A percentile compares a stretch with the other conserved stretches of the same genome.
phyloP scores from a whole-genome alignment of 1,139 yeast genomes.

The Debaryomyces robertsiae region DNA sequence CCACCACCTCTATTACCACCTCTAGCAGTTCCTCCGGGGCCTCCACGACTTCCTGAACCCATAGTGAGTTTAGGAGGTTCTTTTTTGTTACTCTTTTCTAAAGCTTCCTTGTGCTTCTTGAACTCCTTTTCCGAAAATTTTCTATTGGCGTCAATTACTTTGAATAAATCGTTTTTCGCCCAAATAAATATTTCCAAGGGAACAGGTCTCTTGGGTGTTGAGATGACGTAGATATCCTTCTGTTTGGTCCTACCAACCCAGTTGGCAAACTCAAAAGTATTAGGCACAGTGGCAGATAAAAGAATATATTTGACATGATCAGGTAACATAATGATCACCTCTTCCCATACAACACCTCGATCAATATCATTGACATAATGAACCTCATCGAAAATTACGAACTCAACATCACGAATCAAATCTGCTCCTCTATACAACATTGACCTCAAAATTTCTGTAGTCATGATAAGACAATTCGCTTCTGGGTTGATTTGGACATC shows the following conservation, averaged over 20 bases:
- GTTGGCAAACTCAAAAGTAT: constrained; percentile 95
- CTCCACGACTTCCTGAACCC: constrained; percentile 49
- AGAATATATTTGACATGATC: constrained; percentile 90
- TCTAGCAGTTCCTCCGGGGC: constrained; percentile 48
- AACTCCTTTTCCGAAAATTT: constrained; percentile 68
- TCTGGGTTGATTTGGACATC: constrained; percentile 98
- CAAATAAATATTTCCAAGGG: constrained; percentile 86
- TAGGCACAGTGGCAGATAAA: constrained; percentile 95
- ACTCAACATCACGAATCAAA: constrained; percentile 92
- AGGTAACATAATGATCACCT: constrained; percentile 93
- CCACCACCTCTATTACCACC: constrained; percentile 40
- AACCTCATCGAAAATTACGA: constrained; percentile 96
- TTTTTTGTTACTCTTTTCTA: constrained; percentile 41
- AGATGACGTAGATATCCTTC: constrained; percentile 91
- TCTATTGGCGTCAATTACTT: constrained; percentile 74
- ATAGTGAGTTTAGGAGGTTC: constrained; percentile 40
- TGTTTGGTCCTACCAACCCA: constrained; percentile 98
- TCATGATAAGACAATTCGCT: constrained; percentile 95
- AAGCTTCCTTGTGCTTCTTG: constrained; percentile 57
- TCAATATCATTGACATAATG: constrained; percentile 96
- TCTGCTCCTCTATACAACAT: constrained; percentile 98
- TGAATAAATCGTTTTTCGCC: constrained; percentile 67
- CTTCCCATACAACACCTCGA: constrained; percentile 99
- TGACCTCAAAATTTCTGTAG: constrained; percentile 92
- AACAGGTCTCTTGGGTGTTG: constrained; percentile 94